Evolutionary conservation across 768 basidiomycete genomes (phyloP).

Genomic region (Macrolepiota albuminosa): DNA sequence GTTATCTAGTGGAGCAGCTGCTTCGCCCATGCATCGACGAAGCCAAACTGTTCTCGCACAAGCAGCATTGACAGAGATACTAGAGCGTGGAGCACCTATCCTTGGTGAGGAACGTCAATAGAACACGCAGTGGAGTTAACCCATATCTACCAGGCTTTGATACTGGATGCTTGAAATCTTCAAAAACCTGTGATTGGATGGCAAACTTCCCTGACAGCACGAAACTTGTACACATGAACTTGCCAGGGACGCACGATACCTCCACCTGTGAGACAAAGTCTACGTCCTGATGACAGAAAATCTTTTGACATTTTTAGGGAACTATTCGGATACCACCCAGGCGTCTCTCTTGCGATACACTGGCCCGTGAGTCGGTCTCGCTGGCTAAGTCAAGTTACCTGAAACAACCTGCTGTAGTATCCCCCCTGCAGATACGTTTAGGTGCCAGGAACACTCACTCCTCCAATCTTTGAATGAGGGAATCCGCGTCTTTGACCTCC

Average conservation of each 20-base stretch:
- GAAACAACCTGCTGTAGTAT: constrained; percentile 19
- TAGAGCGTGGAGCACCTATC: constrained; percentile 27
- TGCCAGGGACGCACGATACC: constrained; percentile 51
- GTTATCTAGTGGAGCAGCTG: background rate
- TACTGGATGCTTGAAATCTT: constrained; percentile 25
- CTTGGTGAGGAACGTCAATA: constrained; percentile 17
- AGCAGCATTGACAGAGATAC: constrained; percentile 24
- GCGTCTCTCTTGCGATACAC: constrained; percentile 38
- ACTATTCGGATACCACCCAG: constrained; percentile 38
- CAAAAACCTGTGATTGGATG: constrained; percentile 43
- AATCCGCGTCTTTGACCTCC: constrained; percentile 46
- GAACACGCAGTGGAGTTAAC: background rate
- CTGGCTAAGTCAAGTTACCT: background rate
- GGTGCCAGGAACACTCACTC: constrained; percentile 43
- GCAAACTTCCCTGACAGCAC: constrained; percentile 36
- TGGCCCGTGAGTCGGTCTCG: constrained; percentile 29
- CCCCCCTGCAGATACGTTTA: constrained; percentile 27
- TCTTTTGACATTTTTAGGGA: constrained; percentile 26
- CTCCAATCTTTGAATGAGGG: constrained; percentile 43
- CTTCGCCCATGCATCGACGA: background rate
- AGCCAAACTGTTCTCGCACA: constrained; percentile 15
- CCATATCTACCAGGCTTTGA: constrained; percentile 25
- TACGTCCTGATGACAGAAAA: background rate
- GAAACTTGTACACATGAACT: constrained; percentile 40
- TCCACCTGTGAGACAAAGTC: constrained; percentile 32